These are phyloP conservation scores for Trichoderma gracile DNA, from an alignment of 2,329 filamentous ascomycete species.

Conservation along the genomic window DNA sequence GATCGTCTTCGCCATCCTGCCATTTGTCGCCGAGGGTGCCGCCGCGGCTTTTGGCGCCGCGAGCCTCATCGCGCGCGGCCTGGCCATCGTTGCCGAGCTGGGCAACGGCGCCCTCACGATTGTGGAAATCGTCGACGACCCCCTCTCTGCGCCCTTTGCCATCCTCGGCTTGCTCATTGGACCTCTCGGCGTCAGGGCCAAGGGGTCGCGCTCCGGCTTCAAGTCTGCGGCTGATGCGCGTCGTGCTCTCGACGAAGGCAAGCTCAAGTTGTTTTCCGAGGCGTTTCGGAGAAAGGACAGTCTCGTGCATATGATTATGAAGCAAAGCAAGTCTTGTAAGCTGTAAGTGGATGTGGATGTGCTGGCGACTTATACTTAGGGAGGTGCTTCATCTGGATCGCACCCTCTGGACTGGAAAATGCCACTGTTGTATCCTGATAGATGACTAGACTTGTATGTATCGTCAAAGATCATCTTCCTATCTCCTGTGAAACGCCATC, in stretches of 20 bases:
- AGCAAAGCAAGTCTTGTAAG: background rate
- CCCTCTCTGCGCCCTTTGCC: background rate
- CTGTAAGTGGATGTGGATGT: background rate
- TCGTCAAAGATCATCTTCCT: too few relatives aligned
- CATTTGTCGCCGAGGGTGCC: too few relatives aligned
- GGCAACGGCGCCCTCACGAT: too few relatives aligned
- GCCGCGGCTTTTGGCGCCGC: too few relatives aligned
- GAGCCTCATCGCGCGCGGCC: background rate
- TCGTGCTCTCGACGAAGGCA: background rate
- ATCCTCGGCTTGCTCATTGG: background rate
- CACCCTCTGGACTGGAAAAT: background rate
- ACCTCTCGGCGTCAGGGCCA: background rate
- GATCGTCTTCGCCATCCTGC: too few relatives aligned
- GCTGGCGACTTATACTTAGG: background rate
- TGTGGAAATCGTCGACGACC: background rate
- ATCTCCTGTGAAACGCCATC: too few relatives aligned
- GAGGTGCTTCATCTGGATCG: background rate
- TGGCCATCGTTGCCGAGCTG: too few relatives aligned
- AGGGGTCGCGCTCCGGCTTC: background rate
- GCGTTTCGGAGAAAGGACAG: background rate
- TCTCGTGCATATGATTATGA: background rate
- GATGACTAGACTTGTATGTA: too few relatives aligned
- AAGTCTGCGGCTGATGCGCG: background rate
- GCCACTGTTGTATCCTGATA: background rate
- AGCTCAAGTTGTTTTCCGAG: background rate